phyloP scores from a whole-genome alignment of 441 rosid genomes.

The Mallotus repandus region DNA sequence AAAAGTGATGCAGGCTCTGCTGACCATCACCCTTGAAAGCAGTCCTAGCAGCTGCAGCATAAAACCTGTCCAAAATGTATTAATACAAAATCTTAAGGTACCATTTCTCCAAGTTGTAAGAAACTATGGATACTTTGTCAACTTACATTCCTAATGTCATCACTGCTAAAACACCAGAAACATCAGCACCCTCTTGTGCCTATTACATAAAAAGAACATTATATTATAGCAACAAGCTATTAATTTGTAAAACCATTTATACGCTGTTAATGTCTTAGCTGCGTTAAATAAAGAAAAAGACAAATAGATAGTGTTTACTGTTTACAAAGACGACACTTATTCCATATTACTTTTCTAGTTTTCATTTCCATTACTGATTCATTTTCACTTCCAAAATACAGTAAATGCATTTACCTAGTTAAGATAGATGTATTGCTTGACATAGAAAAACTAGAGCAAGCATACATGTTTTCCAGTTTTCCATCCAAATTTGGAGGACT shows the following conservation, averaged over 20 bases:
- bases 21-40: constrained; percentile 94
- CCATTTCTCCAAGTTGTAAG: constrained; percentile 17
- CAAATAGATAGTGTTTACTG: neutral
- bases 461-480: neutral
- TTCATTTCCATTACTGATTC: neutral
- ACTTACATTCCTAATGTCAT: constrained; percentile 97
- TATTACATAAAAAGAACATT: constrained; percentile 34
- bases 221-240: constrained; percentile 10
- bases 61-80: constrained; percentile 61
- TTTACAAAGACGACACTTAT: neutral
- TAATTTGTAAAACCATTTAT: neutral
- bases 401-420: neutral
- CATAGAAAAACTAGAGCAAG: neutral
- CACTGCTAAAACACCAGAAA: constrained; percentile 91
- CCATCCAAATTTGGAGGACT: neutral
- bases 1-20: constrained; percentile 91
- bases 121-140: constrained; percentile 12
- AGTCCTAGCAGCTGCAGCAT: constrained; percentile 85
- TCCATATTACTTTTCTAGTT: neutral
- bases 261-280: neutral
- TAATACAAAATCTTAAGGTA: constrained; percentile 20
- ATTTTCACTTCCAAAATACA: neutral
- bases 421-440: neutral
- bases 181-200: constrained; percentile 86
- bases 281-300: neutral